Percentiles rank a stretch among this genome's conserved stretches.
phyloP scores from a whole-genome alignment of 1,284 basidiomycete genomes.

The Boletus smithii region DNA sequence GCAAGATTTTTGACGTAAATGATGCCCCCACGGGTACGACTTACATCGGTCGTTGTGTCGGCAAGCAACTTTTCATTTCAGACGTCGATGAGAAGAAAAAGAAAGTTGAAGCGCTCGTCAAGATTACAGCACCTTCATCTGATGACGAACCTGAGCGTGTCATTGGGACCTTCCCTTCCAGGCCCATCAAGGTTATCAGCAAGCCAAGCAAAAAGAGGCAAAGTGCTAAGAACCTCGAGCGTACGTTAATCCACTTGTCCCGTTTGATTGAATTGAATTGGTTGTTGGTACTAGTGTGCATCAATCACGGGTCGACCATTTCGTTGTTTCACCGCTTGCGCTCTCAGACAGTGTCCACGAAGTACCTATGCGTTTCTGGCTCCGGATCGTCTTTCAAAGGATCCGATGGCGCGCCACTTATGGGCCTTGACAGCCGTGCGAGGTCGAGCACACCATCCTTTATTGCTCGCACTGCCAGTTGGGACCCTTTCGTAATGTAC shows the following conservation, averaged over 20 bases:
- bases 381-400: conserved; percentile 87
- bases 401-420: conserved; percentile 81
- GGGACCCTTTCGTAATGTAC: conserved; percentile 96
- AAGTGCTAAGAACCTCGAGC: conserved; percentile 87
- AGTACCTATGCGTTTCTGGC: conserved; percentile 91
- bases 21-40: conserved; percentile 79
- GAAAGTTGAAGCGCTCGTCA: conserved; percentile 87
- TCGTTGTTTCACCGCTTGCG: conserved; percentile 93
- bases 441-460: conserved; percentile 76
- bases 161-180: conserved; percentile 83
- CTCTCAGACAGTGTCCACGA: conserved; percentile 92
- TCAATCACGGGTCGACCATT: conserved; percentile 93
- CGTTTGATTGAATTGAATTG: conserved; percentile 15
- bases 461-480: conserved; percentile 80
- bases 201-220: conserved; percentile 96
- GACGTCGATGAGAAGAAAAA: conserved; percentile 90
- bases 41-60: conserved; percentile 83
- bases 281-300: conserved; percentile 69
- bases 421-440: conserved; percentile 74
- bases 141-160: conserved; percentile 77
- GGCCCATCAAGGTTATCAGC: conserved; percentile 95
- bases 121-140: conserved; percentile 79
- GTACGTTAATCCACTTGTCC: conserved; percentile 50
- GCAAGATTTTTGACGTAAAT: conserved; percentile 77
- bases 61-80: conserved; percentile 87